phyloP scores from a whole-genome alignment of 345 rosid species.

The Gossypium ekmanianum region DNA sequence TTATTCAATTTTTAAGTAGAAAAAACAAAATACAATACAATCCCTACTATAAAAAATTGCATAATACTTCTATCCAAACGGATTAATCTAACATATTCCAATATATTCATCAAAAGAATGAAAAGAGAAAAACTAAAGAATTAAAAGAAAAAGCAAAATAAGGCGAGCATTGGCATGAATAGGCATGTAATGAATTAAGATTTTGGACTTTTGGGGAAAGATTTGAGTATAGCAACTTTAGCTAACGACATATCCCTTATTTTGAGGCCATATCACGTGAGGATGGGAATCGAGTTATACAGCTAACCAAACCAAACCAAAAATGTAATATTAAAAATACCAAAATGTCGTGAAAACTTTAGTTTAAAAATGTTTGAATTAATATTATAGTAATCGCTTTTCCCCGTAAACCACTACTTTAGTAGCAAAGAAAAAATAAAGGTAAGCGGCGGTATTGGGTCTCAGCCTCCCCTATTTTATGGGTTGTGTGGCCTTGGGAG shows the following conservation, averaged over 20 bases:
- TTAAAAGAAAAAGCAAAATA: slow-evolving; percentile 6
- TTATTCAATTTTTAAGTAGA: no score
- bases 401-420: neutral
- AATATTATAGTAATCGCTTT: no score
- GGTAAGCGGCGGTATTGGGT: neutral
- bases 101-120: slow-evolving; percentile 27
- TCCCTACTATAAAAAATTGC: no score
- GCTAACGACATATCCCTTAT: slow-evolving; percentile 38
- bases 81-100: slow-evolving; percentile 16
- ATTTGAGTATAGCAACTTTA: slow-evolving; percentile 20
- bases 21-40: rapidly evolving
- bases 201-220: slow-evolving; percentile 16
- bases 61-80: no score
- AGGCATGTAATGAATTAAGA: neutral
- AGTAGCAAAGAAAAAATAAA: no score
- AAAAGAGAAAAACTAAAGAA: slow-evolving; percentile 6
- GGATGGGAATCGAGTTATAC: slow-evolving; percentile 31
- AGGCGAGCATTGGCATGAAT: neutral
- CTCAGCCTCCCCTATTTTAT: neutral
- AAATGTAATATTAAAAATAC: neutral
- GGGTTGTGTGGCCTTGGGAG: neutral
- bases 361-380: neutral
- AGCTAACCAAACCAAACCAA: slow-evolving; percentile 11
- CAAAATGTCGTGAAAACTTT: neutral
- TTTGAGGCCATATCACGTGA: slow-evolving; percentile 58